Evolutionary conservation across 1,284 basidiomycete species (phyloP).

Genomic region (Trametes pubescens): DNA sequence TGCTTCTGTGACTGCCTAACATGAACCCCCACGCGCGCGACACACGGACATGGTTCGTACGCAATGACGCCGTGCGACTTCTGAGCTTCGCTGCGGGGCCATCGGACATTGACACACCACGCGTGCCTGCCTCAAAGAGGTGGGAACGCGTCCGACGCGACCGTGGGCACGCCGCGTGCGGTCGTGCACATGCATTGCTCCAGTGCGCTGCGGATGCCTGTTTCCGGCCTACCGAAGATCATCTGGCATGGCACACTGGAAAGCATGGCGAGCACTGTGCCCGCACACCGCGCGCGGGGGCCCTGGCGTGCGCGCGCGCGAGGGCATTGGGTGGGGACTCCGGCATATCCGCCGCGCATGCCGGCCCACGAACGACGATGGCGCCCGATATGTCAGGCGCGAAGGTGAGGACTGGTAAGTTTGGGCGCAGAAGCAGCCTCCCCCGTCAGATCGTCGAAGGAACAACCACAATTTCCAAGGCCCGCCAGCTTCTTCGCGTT

Average conservation of each 20-base stretch:
- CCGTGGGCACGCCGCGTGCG: background rate
- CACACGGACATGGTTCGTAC: background rate
- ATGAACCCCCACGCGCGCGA: background rate
- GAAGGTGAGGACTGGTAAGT: slow-evolving; percentile 15
- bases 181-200: slow-evolving; percentile 3
- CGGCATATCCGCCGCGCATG: background rate
- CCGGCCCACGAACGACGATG: slow-evolving; percentile 17
- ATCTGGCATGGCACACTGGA: background rate
- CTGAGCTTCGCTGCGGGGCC: background rate
- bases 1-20: background rate
- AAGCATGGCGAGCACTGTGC: background rate
- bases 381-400: slow-evolving; percentile 17
- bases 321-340: slow-evolving; percentile 1
- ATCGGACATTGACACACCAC: background rate
- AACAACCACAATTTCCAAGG: background rate
- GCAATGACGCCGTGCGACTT: background rate
- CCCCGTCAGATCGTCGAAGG: background rate
- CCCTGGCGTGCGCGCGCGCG: background rate
- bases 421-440: background rate
- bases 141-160: background rate
- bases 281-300: slow-evolving; percentile 4
- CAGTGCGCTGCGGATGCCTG: background rate
- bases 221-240: slow-evolving; percentile 9
- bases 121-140: background rate
- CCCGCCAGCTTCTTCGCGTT: background rate